Base-by-base conservation (phyloP, 2,329 filamentous ascomycete genomes). In the Colletotrichum ledebouriae region DNA sequence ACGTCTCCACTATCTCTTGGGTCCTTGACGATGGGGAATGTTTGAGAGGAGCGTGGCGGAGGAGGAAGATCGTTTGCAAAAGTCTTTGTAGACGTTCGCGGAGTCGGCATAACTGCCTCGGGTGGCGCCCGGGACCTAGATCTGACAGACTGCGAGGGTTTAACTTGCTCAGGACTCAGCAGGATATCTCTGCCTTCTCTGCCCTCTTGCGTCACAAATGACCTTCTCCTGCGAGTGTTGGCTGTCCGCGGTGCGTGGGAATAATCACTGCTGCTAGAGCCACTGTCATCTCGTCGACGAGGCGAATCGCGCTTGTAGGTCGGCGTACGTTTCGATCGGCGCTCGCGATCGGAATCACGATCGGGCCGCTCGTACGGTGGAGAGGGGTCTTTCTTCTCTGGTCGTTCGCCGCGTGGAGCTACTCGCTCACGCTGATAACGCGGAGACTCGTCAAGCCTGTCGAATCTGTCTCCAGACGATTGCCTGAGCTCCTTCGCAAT, bases 261-360 rank as follows among this genome's bases (percentile, higher is more conserved):
- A 37, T 77, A 73, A 10, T 83, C 82, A 20, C 83, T 81, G 29
- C 78, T 79, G 33, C 78, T 79, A 3, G 80, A 82, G 39, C 78
- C 78, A 17, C 75, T 80, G 6, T 78, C 78, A n/a, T 78, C 77
- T 13, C 76, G 74, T 4, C 75, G 71, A 2, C 73, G 63, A 6
- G 71, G 61, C 34, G 76, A 74, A 4, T 74, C 72, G 12, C 73
- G 72, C n/a, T 63, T 73, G 62, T 75, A 72, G 5, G 70, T 75
- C 3, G 76, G 74, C 25, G 75, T 72, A 6, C 74, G 69, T 71
- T 75, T 73, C 57, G 75, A 59, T 7, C 68, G 25, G 11, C 49
- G 49, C 0, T 52, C 49, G 34, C 49, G 49, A 12, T 53, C 49
- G 29, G 6, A 9, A 29, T 29, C 29, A 29, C 49, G 49, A n/a